These are phyloP conservation scores for Pleomassaria siparia DNA, from an alignment of 2,329 filamentous ascomycete genomes.

Conservation along the genomic window DNA sequence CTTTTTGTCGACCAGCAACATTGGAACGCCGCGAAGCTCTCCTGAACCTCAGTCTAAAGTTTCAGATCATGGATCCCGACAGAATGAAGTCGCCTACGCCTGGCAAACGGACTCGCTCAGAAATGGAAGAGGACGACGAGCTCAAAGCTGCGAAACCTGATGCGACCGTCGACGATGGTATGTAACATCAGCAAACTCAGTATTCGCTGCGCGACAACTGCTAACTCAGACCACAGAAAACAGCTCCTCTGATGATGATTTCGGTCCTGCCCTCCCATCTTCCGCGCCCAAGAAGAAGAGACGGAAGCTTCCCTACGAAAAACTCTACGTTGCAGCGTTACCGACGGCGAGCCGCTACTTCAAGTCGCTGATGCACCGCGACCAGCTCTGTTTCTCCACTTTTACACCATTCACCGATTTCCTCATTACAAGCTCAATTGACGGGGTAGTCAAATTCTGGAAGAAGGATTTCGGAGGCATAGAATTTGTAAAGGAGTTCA, in stretches of 20 bases:
- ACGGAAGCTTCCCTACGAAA: constrained; percentile 88
- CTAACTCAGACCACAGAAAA: constrained; percentile 41
- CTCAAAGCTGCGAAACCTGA: constrained; percentile 10
- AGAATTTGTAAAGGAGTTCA: constrained; percentile 98
- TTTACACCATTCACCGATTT: constrained; percentile 93
- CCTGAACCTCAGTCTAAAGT: neutral
- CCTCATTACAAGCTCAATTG: constrained; percentile 86
- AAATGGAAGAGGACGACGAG: constrained; percentile 23
- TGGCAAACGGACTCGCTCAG: constrained; percentile 22
- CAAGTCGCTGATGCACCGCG: constrained; percentile 97
- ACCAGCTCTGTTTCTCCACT: constrained; percentile 84
- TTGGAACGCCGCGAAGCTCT: neutral
- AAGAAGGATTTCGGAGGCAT: constrained; percentile 90
- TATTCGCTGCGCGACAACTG: constrained; percentile 12
- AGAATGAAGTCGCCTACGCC: constrained; percentile 11
- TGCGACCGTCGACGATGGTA: constrained; percentile 13
- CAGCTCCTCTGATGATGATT: constrained; percentile 79
- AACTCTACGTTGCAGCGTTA: constrained; percentile 88
- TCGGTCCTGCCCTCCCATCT: constrained; percentile 87
- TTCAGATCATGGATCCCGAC: constrained; percentile 9
- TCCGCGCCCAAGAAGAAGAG: constrained; percentile 84
- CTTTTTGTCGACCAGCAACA: neutral
- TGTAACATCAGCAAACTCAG: neutral
- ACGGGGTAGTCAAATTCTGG: constrained; percentile 99
- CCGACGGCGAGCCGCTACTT: constrained; percentile 82